Base-by-base conservation (phyloP, 306 rosid species). In the Pterocarpus macrocarpus region DNA sequence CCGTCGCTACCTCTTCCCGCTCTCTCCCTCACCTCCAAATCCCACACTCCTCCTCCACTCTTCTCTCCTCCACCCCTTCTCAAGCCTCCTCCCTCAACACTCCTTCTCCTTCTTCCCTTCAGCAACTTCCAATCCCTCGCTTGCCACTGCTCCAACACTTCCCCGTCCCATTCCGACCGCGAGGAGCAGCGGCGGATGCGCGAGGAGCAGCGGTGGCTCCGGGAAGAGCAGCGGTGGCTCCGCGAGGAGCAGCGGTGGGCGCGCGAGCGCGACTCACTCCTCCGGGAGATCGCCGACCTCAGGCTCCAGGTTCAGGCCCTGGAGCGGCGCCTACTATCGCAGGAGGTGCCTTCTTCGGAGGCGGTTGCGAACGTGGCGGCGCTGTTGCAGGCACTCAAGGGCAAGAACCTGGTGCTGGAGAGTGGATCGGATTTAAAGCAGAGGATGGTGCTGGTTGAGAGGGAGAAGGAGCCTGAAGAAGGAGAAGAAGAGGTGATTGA, bases 191-290 rank as follows among this genome's bases (percentile, higher is more conserved):
- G 91, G 1, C 92, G 98, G 98, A 91, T 91, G 47, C 94, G 97
- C 3, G 97, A 95, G 55, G 97, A 95, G 71, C 97, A 91, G 65
- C 92, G 99, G 0, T 95, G 99, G 99, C 86, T 93, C 1, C 94
- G 97, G 0, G 97, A 94, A 10, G 97, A 92, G 45, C 88, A 92
- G 73, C 87, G 97, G 0, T 94, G 98, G 98, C 88, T 92, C 63
- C 94, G 94, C 8, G 94, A 91, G 67, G 97, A 94, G 77, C 91
- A 88, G 41, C 91, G 97, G 2, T 95, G 95, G 98, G 63, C 49
- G 22, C 84, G 88, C 11, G 91, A 95, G n/a, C 92, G 92, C 69
- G 91, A 90, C n/a, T 78, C 83, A 0, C 97, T 93, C 7, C 93
- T 95, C 76, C 75, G 71, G 17, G 80, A 92, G 70, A 90, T 93